Evolutionary conservation across 2,329 filamentous ascomycete genomes (phyloP), one percentile per base, ranked within the genome.

Genomic region (Hirsutella rhossiliensis): DNA sequence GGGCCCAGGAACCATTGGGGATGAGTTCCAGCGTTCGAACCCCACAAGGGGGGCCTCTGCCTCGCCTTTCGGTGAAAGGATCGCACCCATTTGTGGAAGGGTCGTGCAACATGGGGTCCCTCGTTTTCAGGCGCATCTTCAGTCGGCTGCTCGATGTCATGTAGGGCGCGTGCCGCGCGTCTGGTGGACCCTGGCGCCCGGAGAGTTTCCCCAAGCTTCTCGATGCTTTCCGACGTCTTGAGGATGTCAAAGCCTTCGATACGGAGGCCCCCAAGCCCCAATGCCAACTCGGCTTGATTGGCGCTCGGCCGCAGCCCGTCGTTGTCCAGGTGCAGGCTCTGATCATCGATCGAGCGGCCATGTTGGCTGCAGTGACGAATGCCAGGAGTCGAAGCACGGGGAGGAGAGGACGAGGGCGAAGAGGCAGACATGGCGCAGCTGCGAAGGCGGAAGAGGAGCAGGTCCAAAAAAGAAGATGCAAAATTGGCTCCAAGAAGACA

Each of bases 61-160:
- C 55, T 58, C 46, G 69, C 75, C 54, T 75, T 75, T 48, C 72
- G 75, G 47, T 82, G 76, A 18, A 90, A 63, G 5, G 75, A 82
- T 49, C 69, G 82, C 62, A 89, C 76, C 84, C 85, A 90, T 58
- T 76, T 81, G 39, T 76, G 73, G 54, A 90, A 87, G 3, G 80
- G 78, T 8, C 55, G 46, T 15, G 50, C 42, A 36, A 47, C 6
- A 38, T 43, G 44, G 42, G 52, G n/a, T 17, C 44, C 34, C 45
- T 46, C 30, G 38, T 32, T 32, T 46, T 49, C 13, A 32, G 37
- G n/a, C 3, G 18, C 7, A 38, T 43, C 27, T 40, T 31, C 40
- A 42, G 43, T 40, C 17, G 23, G 38, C 32, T 54, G 46, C 27
- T 46, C 36, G 11, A 44, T 39, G 11, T 32, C 40, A 31, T 32